Evolutionary conservation across 2,329 filamentous ascomycete species (phyloP), one percentile per base, ranked within the genome.

Genomic region (Penicillium sp.): DNA sequence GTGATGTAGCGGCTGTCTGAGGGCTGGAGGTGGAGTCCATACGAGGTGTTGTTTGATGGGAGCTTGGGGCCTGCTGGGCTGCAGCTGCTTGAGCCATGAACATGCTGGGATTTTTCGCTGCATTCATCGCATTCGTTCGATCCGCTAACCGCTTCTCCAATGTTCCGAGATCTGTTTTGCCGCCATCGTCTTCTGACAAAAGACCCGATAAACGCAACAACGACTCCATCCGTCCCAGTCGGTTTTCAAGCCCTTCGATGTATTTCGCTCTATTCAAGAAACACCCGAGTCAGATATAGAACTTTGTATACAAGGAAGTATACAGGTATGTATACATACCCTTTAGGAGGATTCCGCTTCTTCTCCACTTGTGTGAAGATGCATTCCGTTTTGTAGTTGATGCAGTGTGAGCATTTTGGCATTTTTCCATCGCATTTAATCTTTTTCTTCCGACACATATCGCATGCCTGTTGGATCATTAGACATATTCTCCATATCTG

Each of bases 351-450:
- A 73, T 89, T 94, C 56, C 94, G 85, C 82, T 99, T 99, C 86
- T 99, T 99, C 79, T 99, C 94, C 36, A 97, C 92, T 72, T 96
- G 91, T 0, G 94, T 97, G 71, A 97, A 97, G 65, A 96, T 85
- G 74, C 93, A 99, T 67, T 96, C 91, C 5, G 92, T 97, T 81
- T 97, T 97, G 80, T 97, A 97, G 74, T 97, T 97, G 73, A 89
- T 88, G 74, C 93, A 99, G 76, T 97, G 94, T 8, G 90, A 92
- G 76, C 94, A 99, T 58, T 91, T 87, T 36, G 94, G 93, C 76
- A 96, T 85, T 77, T 95, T 96, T 64, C 94, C 93, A 71, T 97
- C 94, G 75, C 93, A 97, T 78, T 97, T 97, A 77, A 97, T 96
- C 77, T 90, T 82, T 77, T 88, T 88, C 78, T 96, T 96, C 67